Conservation (phyloP, 2,329 filamentous ascomycete species). For the Teratosphaeriaceae sp. region DNA sequence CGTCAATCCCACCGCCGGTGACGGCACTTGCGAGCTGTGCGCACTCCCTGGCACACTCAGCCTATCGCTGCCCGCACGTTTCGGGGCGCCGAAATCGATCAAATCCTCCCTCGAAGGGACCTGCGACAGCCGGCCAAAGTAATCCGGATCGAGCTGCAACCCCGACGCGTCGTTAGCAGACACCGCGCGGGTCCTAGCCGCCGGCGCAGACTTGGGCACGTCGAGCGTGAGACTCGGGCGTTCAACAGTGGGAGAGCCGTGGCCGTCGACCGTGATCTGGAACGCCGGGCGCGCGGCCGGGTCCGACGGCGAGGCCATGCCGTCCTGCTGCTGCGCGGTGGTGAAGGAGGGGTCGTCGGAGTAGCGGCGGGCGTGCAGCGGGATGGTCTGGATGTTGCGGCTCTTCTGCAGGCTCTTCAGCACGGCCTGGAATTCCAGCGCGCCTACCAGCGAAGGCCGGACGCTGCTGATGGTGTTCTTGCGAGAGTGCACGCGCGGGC, state of each 20-base stretch:
- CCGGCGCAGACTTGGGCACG: constrained; percentile 22
- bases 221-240: constrained; percentile 16
- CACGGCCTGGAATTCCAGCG: constrained; percentile 86
- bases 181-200: constrained; percentile 46
- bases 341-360: constrained; percentile 55
- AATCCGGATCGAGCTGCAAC: constrained; percentile 37
- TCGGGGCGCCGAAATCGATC: constrained; percentile 1
- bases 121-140: constrained; percentile 5
- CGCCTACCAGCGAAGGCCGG: constrained; percentile 85
- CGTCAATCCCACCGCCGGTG: constrained; percentile 6
- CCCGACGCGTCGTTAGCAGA: constrained; percentile 52
- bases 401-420: constrained; percentile 80
- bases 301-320: constrained; percentile 43
- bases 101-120: neutral
- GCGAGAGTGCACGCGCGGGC: constrained; percentile 58
- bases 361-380: constrained; percentile 62
- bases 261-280: constrained; percentile 7
- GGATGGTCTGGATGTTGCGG: constrained; percentile 64
- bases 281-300: constrained; percentile 32
- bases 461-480: constrained; percentile 77
- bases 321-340: constrained; percentile 41
- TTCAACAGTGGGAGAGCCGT: constrained; percentile 8
- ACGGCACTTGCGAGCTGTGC: constrained; percentile 2
- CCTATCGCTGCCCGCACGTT: neutral
- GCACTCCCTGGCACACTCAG: neutral